Base-by-base conservation (phyloP, 257 asterid species). In the Solanum commersonii region DNA sequence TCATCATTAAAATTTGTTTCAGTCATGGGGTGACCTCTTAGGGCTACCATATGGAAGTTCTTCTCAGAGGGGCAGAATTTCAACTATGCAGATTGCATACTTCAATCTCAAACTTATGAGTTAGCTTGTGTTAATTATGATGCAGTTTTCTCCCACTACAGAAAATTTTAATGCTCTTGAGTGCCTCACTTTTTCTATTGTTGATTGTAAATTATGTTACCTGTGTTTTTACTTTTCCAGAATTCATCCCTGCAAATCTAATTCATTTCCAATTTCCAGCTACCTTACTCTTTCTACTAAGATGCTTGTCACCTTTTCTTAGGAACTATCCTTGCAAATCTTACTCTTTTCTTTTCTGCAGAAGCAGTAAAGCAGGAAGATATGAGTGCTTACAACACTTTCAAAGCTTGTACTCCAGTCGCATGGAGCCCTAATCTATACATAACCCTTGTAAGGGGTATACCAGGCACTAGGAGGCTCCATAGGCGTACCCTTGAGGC, bases 401-500 rank as follows among this genome's bases (percentile, higher is more conserved):
- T 94, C 35, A 97, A 94, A 94, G 94, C 99, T 8, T 92, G 91
- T 83, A 94, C 93, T 87, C 97, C 98, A 2, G 91, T 97, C 11
- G 96, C 98, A 46, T 97, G 99, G 99, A 97, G 99, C 91, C 93
- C 94, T 35, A 94, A 94, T 90, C 92, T 97, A 10, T 95, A 96
- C 91, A 89, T 97, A 71, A 97, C 99, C 33, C 96, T 96, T 86
- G 99, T 97, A 73, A 97, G 99, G 90, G 99, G 99, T 20, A 95
- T 94, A 34, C 99, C 99, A 12, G 99, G 99, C 3, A 97, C 99
- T 44, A 88, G 98, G 93, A 94, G 87, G 86, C 98, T 95, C 91
- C 99, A 97, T 87, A 95, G 99, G 85, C 98, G 98, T 90, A 97
- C 99, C 85, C 90, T 97, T 87, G 99, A 95, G 91, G 99, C 99